Conservation (phyloP, 1,139 yeast species). For the Blastobotrys arbuscula region DNA sequence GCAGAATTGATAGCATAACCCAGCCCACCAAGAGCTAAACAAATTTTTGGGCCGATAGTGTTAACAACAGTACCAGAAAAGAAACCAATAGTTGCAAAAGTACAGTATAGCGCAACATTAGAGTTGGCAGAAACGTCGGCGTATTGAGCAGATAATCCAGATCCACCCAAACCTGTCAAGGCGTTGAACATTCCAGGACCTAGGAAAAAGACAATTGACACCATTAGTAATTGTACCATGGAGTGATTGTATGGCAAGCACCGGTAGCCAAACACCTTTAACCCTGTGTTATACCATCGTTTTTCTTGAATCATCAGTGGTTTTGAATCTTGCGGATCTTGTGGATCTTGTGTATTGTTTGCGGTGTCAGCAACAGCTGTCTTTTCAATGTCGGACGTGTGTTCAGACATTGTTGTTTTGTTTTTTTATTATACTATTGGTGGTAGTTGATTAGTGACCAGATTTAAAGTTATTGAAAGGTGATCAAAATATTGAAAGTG, state of each 20-base stretch:
- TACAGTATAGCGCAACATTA: conserved; percentile 49
- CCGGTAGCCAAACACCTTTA: conserved; percentile 15
- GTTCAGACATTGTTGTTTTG: not conserved
- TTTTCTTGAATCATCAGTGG: conserved; percentile 10
- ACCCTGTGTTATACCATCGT: conserved; percentile 22
- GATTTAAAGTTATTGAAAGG: too few species aligned
- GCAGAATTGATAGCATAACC: conserved; percentile 55
- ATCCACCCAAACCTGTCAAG: conserved; percentile 49
- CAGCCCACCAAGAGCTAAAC: conserved; percentile 50
- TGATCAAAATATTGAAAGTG: too few species aligned
- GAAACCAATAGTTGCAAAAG: conserved; percentile 50
- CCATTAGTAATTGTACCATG: conserved; percentile 27
- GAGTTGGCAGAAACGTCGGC: conserved; percentile 45
- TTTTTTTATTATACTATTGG: not conserved
- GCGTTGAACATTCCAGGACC: conserved; percentile 52
- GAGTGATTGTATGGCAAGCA: conserved; percentile 23
- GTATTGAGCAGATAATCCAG: conserved; percentile 31
- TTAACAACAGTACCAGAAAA: conserved; percentile 57
- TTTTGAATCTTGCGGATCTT: not conserved
- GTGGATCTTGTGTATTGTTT: not conserved
- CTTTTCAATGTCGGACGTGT: not conserved
- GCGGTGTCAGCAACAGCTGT: not conserved
- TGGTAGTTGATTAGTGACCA: too few species aligned
- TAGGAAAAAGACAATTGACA: conserved; percentile 30
- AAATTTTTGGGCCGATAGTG: conserved; percentile 44